Evolutionary conservation across 1,139 yeast species (phyloP), one percentile per base, ranked within the genome.

Genomic region (Diutina siamensis): DNA sequence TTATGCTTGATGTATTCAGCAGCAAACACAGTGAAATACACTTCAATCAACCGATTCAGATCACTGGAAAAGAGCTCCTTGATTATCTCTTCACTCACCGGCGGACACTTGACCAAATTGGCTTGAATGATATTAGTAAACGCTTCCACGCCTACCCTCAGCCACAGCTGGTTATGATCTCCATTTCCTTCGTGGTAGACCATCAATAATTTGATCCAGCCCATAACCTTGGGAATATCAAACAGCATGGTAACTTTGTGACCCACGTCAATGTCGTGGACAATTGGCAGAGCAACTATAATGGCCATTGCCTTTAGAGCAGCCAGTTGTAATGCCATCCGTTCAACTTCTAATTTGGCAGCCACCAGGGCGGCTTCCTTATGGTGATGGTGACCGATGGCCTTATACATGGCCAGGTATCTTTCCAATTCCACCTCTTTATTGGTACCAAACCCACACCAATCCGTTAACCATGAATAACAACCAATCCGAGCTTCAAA

Each of bases 391-490:
- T 65, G 64, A 32, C 42, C 42, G 13, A 38, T 38, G 2, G 72
- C 65, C 22, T 64, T 68, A 44, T 65, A 66, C 85, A 89, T 88
- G 1, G 65, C 59, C 5, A 64, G 62, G 53, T 87, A 89, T 44
- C 97, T 68, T 36, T 82, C 85, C 38, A 77, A 78, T 4, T 87
- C 75, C 3, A 81, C 58, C 1, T 69, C 64, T 20, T 76, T 70
- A 33, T 78, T 69, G 46, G 76, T 82, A 1, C 97, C 97, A 49
- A 41, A 79, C 0, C 95, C 95, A 61, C 96, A 87, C 99, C 99
- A 94, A 57, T 86, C 95, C 52, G 84, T 88, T 50, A 92, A 67
- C 56, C 77, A 82, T 44, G 80, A 78, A 62, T 87, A 88, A 53
- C 94, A 83, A 1, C 88, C 83, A 22, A 85, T 79, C 48, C 97